Conservation (phyloP, 2,329 filamentous ascomycete genomes). For the Lachnellula arida region DNA sequence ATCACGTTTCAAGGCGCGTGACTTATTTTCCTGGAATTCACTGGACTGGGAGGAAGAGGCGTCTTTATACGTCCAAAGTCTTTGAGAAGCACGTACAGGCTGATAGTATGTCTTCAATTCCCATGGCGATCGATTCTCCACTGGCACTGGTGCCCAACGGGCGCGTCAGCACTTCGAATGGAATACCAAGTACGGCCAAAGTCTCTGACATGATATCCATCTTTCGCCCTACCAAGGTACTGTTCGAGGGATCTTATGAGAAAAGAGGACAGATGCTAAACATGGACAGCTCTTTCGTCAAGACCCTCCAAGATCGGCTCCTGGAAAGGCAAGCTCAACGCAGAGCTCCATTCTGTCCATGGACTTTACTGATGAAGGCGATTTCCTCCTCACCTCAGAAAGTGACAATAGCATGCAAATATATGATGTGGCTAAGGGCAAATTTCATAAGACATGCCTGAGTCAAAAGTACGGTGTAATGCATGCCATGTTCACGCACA, state of each 20-base stretch:
- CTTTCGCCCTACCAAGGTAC: conserved; percentile 76
- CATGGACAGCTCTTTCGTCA: conserved; percentile 53
- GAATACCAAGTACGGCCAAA: conserved; percentile 45
- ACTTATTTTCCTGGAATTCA: not conserved
- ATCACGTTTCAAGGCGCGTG: not conserved
- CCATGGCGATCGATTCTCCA: conserved; percentile 32
- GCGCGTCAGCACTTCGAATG: conserved; percentile 13
- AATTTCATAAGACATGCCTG: conserved; percentile 80
- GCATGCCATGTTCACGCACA: conserved; percentile 67
- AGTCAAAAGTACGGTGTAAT: conserved; percentile 98
- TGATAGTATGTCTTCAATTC: conserved; percentile 27
- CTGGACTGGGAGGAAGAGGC: too few species aligned
- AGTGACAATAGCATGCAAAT: conserved; percentile 95
- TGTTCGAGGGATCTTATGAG: not conserved
- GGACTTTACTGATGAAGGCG: conserved; percentile 94
- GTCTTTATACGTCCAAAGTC: not conserved
- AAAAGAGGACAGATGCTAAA: not conserved
- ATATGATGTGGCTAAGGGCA: conserved; percentile 88
- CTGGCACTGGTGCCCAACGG: conserved; percentile 17
- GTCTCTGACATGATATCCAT: conserved; percentile 72
- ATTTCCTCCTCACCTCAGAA: conserved; percentile 84
- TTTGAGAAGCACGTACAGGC: not conserved
- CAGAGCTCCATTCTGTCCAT: conserved; percentile 74
- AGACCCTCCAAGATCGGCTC: conserved; percentile 46
- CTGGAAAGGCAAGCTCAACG: conserved; percentile 13